Percentiles rank a stretch among this genome's conserved stretches.
Conservation (phyloP, 2,329 filamentous ascomycete species). For the Fusarium sacchari region DNA sequence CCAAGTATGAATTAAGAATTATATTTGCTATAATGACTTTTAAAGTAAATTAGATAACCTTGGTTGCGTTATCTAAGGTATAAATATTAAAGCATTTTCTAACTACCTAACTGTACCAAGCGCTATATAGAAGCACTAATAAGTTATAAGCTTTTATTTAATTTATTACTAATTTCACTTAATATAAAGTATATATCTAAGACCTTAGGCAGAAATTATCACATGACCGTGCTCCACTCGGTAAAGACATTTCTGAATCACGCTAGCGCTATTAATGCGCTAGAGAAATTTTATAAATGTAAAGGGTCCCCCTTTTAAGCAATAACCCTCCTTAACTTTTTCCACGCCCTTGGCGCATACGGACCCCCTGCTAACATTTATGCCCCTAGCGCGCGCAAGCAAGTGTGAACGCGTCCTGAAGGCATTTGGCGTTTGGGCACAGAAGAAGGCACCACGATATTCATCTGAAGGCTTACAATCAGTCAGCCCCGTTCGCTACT, state of each 20-base stretch:
- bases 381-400: constrained; percentile 9
- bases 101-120: no score
- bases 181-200: not conserved
- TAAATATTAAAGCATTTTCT: not conserved
- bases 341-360: constrained; percentile 3
- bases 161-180: not conserved
- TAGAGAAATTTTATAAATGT: constrained; percentile 16
- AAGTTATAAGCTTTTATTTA: not conserved
- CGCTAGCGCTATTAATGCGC: constrained; percentile 17
- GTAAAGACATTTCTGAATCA: no score
- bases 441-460: not conserved
- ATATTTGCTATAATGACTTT: not conserved
- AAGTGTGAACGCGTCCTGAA: constrained; percentile 23
- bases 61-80: not conserved
- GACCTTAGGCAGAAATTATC: not conserved
- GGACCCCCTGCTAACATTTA: not conserved
- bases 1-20: constrained; percentile 14
- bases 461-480: not conserved
- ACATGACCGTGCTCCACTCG: not conserved
- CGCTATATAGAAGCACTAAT: not conserved
- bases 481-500: not conserved
- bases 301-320: not conserved
- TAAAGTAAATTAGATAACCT: not conserved
- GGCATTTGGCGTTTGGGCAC: not conserved
- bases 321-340: not conserved